A percentile compares a stretch with the other conserved stretches of the same genome.
phyloP scores from a whole-genome alignment of 2,329 filamentous ascomycete species.

The Verticillium dahliae region DNA sequence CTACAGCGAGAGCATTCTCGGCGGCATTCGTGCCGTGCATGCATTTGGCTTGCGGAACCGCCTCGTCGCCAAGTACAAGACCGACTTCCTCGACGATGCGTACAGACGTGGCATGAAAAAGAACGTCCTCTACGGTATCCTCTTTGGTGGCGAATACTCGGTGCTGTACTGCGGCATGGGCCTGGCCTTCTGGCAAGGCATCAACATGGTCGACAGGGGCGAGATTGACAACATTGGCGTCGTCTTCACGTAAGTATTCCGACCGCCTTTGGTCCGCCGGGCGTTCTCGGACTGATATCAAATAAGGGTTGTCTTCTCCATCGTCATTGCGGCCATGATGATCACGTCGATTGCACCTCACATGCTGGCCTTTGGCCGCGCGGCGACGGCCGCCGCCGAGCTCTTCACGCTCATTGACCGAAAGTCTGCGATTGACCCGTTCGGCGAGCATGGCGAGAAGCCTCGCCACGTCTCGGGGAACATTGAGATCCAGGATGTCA shows the following conservation, averaged over 20 bases:
- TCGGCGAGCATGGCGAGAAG: constrained; percentile 4
- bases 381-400: constrained; percentile 15
- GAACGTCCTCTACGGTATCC: constrained; percentile 3
- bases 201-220: constrained; percentile 26
- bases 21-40: constrained; percentile 7
- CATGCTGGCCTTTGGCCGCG: constrained; percentile 14
- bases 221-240: constrained; percentile 6
- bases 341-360: constrained; percentile 13
- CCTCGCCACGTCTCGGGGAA: constrained; percentile 5
- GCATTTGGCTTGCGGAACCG: constrained; percentile 6
- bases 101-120: constrained; percentile 6
- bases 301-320: constrained; percentile 15
- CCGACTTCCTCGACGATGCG: constrained; percentile 6
- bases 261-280: constrained; percentile 17
- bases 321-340: constrained; percentile 14
- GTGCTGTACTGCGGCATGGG: constrained; percentile 10
- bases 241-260: constrained; percentile 9
- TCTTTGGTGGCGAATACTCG: constrained; percentile 5
- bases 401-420: constrained; percentile 18
- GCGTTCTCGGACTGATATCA: neutral
- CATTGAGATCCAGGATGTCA: constrained; percentile 55
- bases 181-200: constrained; percentile 16
- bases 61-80: constrained; percentile 7
- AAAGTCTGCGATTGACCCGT: constrained; percentile 16
- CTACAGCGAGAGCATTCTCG: constrained; percentile 18